Conservation (phyloP, 2,329 filamentous ascomycete genomes). For the Drechslerella coelobrocha region DNA sequence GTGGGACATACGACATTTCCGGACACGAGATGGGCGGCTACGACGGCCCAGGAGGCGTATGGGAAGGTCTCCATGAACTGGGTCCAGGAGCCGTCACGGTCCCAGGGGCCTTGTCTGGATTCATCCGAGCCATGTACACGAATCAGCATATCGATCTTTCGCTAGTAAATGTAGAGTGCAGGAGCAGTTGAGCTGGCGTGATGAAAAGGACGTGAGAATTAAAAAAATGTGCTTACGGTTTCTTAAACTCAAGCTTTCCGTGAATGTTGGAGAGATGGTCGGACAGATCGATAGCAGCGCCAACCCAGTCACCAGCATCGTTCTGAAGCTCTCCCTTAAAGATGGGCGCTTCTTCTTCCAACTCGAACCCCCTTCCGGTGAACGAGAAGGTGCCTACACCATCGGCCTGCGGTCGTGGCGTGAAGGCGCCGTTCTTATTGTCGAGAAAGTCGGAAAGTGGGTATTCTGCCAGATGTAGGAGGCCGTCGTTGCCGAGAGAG, state of each 20-base stretch:
- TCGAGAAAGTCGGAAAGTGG: neutral
- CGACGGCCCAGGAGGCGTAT: slow-evolving; percentile 1
- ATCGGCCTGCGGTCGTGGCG: neutral
- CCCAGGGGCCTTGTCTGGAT: slow-evolving; percentile 1
- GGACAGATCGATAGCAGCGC: neutral
- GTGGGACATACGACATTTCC: neutral
- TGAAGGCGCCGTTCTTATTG: neutral
- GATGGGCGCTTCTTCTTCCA: neutral
- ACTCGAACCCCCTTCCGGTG: neutral
- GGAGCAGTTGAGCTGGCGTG: too few relatives aligned
- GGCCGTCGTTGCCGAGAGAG: neutral
- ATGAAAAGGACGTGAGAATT: too few relatives aligned
- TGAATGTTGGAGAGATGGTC: neutral
- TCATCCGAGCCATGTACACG: too few relatives aligned
- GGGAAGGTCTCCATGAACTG: neutral
- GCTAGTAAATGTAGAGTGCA: too few relatives aligned
- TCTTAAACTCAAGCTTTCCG: neutral
- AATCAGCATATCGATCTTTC: too few relatives aligned
- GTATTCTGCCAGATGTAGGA: neutral
- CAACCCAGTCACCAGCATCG: neutral
- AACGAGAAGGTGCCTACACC: neutral
- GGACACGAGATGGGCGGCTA: neutral
- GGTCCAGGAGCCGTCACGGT: neutral
- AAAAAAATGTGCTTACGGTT: neutral
- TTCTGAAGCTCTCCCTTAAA: neutral